Conservation (phyloP, 2,329 filamentous ascomycete genomes). For the Talaromyces sp. region DNA sequence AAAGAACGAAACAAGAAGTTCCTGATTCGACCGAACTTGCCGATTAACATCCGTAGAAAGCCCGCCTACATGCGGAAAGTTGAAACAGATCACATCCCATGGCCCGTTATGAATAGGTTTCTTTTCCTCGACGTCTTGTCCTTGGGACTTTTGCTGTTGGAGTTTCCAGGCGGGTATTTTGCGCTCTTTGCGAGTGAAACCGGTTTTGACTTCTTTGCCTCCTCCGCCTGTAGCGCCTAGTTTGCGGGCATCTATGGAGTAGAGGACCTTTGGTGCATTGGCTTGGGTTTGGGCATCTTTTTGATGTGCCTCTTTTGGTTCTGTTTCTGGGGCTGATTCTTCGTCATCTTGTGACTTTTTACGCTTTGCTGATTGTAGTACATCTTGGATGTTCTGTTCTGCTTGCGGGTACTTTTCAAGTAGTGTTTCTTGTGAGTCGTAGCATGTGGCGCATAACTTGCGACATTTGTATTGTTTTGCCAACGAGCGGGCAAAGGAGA, state of each 20-base stretch:
- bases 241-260: constrained; percentile 49
- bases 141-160: constrained; percentile 16
- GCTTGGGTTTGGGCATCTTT: not conserved
- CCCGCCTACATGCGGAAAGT: constrained; percentile 95
- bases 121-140: not conserved
- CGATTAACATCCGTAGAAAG: constrained; percentile 91
- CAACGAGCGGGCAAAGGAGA: constrained; percentile 52
- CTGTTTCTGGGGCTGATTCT: not conserved
- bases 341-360: constrained; percentile 12
- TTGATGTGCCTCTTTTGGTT: not conserved
- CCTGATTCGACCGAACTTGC: constrained; percentile 89
- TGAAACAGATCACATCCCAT: constrained; percentile 86
- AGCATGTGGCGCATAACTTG: constrained; percentile 48
- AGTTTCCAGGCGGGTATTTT: constrained; percentile 34
- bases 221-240: constrained; percentile 36
- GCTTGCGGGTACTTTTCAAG: constrained; percentile 75
- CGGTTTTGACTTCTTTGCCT: constrained; percentile 49
- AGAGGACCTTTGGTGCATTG: constrained; percentile 37
- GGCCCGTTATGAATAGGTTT: constrained; percentile 33
- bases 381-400: constrained; percentile 58
- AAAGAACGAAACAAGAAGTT: constrained; percentile 54
- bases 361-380: constrained; percentile 24
- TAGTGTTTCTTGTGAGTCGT: constrained; percentile 53
- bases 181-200: constrained; percentile 34
- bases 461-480: constrained; percentile 45